phyloP scores from a whole-genome alignment of 495 filamentous ascomycete species.

The Tuber brumale region DNA sequence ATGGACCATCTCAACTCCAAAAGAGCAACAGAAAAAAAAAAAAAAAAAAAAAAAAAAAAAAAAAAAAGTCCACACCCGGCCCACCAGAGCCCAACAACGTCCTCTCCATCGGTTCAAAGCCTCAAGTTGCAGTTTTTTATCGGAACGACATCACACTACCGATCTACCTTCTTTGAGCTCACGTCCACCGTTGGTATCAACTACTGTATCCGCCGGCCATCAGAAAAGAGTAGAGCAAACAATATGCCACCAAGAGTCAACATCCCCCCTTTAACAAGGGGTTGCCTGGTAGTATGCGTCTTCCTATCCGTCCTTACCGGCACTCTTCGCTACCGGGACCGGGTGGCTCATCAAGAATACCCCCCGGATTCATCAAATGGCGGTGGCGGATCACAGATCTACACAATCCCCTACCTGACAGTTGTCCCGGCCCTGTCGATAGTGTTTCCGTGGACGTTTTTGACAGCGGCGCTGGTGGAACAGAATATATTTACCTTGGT shows the following conservation, averaged over 20 bases:
- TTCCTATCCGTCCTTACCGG: constrained; percentile 75
- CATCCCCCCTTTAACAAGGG: constrained; percentile 81
- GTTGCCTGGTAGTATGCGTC: constrained; percentile 65
- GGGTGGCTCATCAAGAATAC: constrained; percentile 42
- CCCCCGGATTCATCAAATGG: constrained; percentile 31
- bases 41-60: constrained; percentile 1
- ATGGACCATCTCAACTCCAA: neutral
- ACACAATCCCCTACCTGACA: constrained; percentile 74
- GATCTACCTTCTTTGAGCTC: neutral
- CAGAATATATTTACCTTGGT: constrained; percentile 83
- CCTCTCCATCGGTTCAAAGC: neutral
- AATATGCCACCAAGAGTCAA: constrained; percentile 62
- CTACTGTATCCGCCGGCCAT: constrained; percentile 40
- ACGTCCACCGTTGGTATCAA: neutral
- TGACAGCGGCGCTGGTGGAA: constrained; percentile 82
- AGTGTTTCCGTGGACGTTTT: constrained; percentile 86
- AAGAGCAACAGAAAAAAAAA: neutral
- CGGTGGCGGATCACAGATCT: constrained; percentile 42
- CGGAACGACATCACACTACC: constrained; percentile 16
- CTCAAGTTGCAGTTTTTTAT: neutral
- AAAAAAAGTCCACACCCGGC: neutral
- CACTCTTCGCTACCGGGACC: constrained; percentile 63
- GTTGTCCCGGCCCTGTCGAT: constrained; percentile 75
- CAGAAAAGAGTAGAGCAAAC: constrained; percentile 14
- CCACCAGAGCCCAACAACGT: constrained; percentile 7